Conservation (phyloP, 75 land plant species). For the Larix kaempferi region DNA sequence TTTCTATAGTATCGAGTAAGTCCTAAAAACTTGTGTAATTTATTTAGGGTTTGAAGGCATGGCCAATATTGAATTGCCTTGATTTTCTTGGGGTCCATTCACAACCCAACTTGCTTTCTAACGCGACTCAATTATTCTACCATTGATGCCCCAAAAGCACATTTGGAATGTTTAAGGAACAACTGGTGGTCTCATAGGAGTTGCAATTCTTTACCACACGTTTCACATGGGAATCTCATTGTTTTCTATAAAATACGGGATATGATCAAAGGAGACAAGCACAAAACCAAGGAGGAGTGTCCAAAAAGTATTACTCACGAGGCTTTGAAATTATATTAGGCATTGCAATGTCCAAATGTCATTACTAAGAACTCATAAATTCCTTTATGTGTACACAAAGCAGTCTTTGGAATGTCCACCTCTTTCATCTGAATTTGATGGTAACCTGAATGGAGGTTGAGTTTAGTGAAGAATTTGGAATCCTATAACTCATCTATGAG, state of each 20-base stretch:
- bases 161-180: background rate
- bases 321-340: background rate
- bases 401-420: background rate
- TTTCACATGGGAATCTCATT: background rate
- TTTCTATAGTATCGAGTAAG: background rate
- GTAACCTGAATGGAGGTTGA: background rate
- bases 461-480: background rate
- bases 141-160: background rate
- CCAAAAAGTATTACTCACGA: background rate
- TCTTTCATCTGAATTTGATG: background rate
- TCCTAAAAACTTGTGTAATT: background rate
- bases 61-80: background rate
- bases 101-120: too few species aligned
- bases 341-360: background rate
- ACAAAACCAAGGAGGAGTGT: background rate
- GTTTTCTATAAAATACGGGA: background rate
- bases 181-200: background rate
- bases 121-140: background rate
- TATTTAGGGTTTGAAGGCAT: background rate
- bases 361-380: background rate
- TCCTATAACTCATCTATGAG: too few species aligned
- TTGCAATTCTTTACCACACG: background rate
- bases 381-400: background rate
- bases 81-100: background rate
- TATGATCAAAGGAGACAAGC: background rate